A percentile compares a stretch with the other conserved stretches of the same genome.
These are phyloP conservation scores for Apophysomyces variabilis DNA, from an alignment of 371 early-diverging fungal species.

Conservation along the genomic window DNA sequence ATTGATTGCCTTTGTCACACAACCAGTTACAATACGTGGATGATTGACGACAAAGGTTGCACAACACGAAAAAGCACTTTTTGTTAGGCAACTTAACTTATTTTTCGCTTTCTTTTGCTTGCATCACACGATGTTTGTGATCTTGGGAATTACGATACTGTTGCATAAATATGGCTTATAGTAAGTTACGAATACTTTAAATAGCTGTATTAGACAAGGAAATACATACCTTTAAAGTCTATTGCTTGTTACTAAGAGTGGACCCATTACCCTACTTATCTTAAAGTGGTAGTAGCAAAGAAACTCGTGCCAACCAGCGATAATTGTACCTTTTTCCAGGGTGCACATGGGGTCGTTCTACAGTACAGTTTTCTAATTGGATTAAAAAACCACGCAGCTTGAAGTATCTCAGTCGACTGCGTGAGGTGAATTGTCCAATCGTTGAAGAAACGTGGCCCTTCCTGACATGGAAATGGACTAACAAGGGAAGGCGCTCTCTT, in stretches of 20 bases:
- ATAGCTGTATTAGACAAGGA: neutral
- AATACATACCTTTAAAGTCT: neutral
- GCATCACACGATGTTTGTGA: conserved; percentile 5
- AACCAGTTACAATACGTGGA: neutral
- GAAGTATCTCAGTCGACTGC: too few relatives aligned
- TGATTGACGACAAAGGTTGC: neutral
- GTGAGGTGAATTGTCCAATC: too few relatives aligned
- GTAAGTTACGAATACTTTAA: neutral
- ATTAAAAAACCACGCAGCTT: too few relatives aligned
- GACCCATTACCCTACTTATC: too few relatives aligned
- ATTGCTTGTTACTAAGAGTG: neutral
- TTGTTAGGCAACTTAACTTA: neutral
- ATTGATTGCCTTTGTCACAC: conserved; percentile 1
- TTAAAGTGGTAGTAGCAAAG: too few relatives aligned
- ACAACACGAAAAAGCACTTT: neutral
- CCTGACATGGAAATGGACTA: too few relatives aligned
- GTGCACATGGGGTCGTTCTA: too few relatives aligned
- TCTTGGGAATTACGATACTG: neutral
- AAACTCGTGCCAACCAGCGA: too few relatives aligned
- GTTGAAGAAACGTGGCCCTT: too few relatives aligned
- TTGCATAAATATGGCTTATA: neutral
- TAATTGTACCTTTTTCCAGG: too few relatives aligned
- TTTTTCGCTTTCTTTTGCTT: neutral
- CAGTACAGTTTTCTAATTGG: too few relatives aligned
- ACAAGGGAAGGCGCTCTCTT: too few relatives aligned